Evolutionary conservation across 768 basidiomycete genomes (phyloP), one percentile per base, ranked within the genome.

Genomic region (Heimioporus sp.): DNA sequence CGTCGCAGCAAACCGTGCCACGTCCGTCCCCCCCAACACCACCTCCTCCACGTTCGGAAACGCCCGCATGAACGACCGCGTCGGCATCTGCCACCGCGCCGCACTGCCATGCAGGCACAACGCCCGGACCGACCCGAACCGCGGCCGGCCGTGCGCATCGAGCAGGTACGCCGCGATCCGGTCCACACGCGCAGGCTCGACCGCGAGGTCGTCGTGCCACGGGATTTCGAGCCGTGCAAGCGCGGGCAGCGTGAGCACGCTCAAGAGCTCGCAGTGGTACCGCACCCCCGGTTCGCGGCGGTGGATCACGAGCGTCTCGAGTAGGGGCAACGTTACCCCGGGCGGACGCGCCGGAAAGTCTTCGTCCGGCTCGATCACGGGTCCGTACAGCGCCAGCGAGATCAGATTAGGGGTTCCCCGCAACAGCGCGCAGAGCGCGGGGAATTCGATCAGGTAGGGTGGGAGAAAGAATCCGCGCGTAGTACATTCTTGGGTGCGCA

Each of bases 31-130:
- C 15, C 61, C 58, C 10, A 57, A 49, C 7, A 57, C 31, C 20
- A 63, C 49, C 21, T 54, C 54, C n/a, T 57, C 51, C 12, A 49
- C 51, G 5, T 54, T 46, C 15, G 54, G 55, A 45, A 63, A 63
- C 28, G 55, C 61, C 40, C 36, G 44, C 12, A 62, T 53, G 6
- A 56, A 48, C 16, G 58, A 50, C 17, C 59, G 44, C 19, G 59
- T 51, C 2, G 60, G 59, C 45, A 61, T 48, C 16, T 15, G 38
- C 37, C 58, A 37, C 32, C 43, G 38, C 37, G 36, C 19, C 0
- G 44, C 32, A 19, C 55, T 60, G 43, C 57, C 53, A 10, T 54
- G 58, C 12, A 63, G 13, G 39, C 51, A 54, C 16, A 63, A 44
- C 52, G 15, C 20, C 50, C 21, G 45, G 24, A 28, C 24, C 24